phyloP scores from a whole-genome alignment of 495 filamentous ascomycete genomes.

The Trichocladium uniseriatum region DNA sequence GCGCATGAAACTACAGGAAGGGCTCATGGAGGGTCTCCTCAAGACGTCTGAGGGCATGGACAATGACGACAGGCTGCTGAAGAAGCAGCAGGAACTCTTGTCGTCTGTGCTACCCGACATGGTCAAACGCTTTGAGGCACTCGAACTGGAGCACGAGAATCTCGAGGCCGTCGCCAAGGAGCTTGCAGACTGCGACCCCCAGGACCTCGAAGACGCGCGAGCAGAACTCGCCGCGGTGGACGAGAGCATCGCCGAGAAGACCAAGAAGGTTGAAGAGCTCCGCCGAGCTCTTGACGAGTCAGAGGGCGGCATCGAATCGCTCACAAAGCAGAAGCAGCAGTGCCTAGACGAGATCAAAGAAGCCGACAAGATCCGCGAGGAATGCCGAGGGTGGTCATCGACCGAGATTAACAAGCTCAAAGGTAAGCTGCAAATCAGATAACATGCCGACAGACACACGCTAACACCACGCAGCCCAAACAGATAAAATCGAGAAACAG shows the following conservation, averaged over 20 bases:
- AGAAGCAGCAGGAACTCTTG: slow-evolving; percentile 57
- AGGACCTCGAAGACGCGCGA: slow-evolving; percentile 60
- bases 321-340: slow-evolving; percentile 55
- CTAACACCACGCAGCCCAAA: slow-evolving; percentile 44
- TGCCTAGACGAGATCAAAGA: slow-evolving; percentile 66
- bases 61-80: slow-evolving; percentile 58
- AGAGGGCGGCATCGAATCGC: slow-evolving; percentile 48
- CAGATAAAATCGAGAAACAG: slow-evolving; percentile 55
- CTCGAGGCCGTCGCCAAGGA: slow-evolving; percentile 65
- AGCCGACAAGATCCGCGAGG: slow-evolving; percentile 74
- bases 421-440: slow-evolving; percentile 38
- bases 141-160: slow-evolving; percentile 53
- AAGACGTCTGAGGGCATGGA: slow-evolving; percentile 68
- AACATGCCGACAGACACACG: not conserved
- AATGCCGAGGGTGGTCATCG: slow-evolving; percentile 81
- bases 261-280: slow-evolving; percentile 52
- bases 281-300: slow-evolving; percentile 53
- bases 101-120: slow-evolving; percentile 56
- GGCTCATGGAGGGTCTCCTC: slow-evolving; percentile 67
- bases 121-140: slow-evolving; percentile 43
- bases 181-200: slow-evolving; percentile 67
- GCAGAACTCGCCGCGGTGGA: slow-evolving; percentile 55
- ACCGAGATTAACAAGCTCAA: slow-evolving; percentile 66
- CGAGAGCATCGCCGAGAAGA: slow-evolving; percentile 58
- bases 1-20: slow-evolving; percentile 84